Evolutionary conservation across 805 yeast genomes (phyloP).

Genomic region (Saturnispora mendoncae): DNA sequence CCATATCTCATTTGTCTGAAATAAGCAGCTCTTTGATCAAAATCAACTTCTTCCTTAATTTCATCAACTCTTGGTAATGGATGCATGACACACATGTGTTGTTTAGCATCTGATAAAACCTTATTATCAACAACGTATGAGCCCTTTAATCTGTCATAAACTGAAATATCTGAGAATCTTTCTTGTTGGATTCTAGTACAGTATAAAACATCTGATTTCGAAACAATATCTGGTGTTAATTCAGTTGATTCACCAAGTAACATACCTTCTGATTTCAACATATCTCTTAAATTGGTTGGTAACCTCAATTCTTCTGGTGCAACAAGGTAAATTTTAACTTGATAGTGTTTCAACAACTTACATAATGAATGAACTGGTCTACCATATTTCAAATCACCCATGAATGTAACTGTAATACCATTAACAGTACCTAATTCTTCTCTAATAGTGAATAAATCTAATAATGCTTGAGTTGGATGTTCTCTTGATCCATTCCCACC

Average conservation of each 20-base stretch:
- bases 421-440: slow-evolving; percentile 98
- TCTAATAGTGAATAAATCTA: slow-evolving; percentile 95
- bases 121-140: slow-evolving; percentile 87
- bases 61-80: slow-evolving; percentile 97
- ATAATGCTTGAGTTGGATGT: slow-evolving; percentile 98
- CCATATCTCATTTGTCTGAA: slow-evolving; percentile 99
- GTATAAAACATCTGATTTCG: slow-evolving; percentile 89
- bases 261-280: slow-evolving; percentile 60
- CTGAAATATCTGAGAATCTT: slow-evolving; percentile 68
- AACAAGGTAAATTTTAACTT: slow-evolving; percentile 86
- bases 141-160: slow-evolving; percentile 85
- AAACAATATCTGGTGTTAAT: slow-evolving; percentile 76
- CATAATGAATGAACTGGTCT: slow-evolving; percentile 97
- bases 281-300: slow-evolving; percentile 65
- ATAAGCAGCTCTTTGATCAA: slow-evolving; percentile 98
- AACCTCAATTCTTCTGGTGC: slow-evolving; percentile 81
- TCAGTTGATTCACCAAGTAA: slow-evolving; percentile 63
- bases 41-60: slow-evolving; percentile 96
- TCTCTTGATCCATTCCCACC: slow-evolving; percentile 98
- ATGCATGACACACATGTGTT: slow-evolving; percentile 98
- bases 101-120: slow-evolving; percentile 85
- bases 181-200: slow-evolving; percentile 98
- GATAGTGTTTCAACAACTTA: slow-evolving; percentile 82
- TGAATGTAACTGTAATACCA: slow-evolving; percentile 94
- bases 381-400: slow-evolving; percentile 98